Evolutionary conservation across 306 rosid genomes (phyloP), one percentile per base, ranked within the genome.

Genomic region (Begonia masoniana): DNA sequence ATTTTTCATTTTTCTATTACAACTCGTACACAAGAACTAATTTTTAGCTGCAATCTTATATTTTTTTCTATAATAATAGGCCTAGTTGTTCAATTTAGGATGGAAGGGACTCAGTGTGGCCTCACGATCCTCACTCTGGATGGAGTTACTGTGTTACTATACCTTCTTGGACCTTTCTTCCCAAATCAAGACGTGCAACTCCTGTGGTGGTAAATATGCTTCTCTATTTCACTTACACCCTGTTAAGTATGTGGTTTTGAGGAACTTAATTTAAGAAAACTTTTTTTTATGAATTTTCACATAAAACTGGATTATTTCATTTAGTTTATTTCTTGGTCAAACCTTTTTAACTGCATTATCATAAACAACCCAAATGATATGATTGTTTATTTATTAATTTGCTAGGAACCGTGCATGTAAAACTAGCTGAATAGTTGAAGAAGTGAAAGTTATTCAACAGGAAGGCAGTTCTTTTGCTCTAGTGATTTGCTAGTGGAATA

Each of bases 101-200:
- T 10, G 97, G 95, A 15, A 74, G 72, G 47, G 57, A 71, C 58
- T 71, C 94, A 19, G 56, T 74, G 61, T 82, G 95, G 97, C 94
- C 94, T 0, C 82, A 74, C 56, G 76, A 78, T 74, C 75, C 91
- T 24, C 82, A 50, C 16, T 52, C 68, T 13, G 80, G 74, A 67
- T 91, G 97, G 97, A 78, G 84, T 62, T 91, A 82, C 64, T 80
- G 82, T 48, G 69, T 82, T 41, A 72, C 83, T 0, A 51, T 91
- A 73, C 94, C 95, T 75, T 85, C 97, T 1, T 85, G 91, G 91
- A 54, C 58, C 31, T 55, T 62, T 54, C 73, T 60, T 66, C 85
- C 79, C 56, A 80, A 73, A 73, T 71, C 84, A 51, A 51, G 66
- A 23, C 59, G 74, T 69, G 78, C 91, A 55, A 79, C 76, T 72